A percentile compares a stretch with the other conserved stretches of the same genome.
Conservation (phyloP, 2,329 filamentous ascomycete species). For the Xylariales sp. region DNA sequence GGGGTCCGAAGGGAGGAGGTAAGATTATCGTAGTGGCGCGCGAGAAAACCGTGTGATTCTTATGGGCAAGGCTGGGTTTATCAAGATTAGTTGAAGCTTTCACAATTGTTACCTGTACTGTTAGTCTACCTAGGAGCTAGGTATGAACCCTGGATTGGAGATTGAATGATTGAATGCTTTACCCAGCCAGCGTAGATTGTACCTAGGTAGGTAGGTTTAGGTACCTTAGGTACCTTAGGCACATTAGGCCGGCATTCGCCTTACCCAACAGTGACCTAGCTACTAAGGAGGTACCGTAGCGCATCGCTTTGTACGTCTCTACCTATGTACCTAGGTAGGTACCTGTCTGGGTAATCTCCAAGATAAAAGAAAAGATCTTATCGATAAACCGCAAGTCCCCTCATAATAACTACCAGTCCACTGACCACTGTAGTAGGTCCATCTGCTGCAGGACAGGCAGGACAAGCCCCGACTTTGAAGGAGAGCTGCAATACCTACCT, state of each 20-base stretch:
- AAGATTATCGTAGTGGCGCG: constrained; percentile 14
- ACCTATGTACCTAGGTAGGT: background rate
- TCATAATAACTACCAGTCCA: background rate
- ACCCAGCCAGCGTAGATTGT: too few relatives aligned
- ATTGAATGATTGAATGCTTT: background rate
- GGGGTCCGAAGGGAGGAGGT: constrained; percentile 7
- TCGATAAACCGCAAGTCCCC: constrained; percentile 22
- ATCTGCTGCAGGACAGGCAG: too few relatives aligned
- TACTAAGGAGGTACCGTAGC: constrained; percentile 1
- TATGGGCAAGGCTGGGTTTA: constrained; percentile 22
- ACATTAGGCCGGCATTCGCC: too few relatives aligned
- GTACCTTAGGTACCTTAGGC: too few relatives aligned
- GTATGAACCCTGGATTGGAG: constrained; percentile 4
- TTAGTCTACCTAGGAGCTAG: constrained; percentile 8
- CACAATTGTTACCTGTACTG: background rate
- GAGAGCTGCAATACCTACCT: constrained; percentile 7
- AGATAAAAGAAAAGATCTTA: background rate
- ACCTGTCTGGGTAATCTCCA: background rate
- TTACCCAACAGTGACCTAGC: too few relatives aligned
- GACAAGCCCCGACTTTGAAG: background rate
- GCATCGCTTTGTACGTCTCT: too few relatives aligned
- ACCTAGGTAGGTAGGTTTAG: too few relatives aligned
- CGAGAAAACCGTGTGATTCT: constrained; percentile 10
- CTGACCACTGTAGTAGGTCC: too few relatives aligned
- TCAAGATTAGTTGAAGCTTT: constrained; percentile 15